Conservation (phyloP, 2,329 filamentous ascomycete genomes). For the Epichloe amarillans region DNA sequence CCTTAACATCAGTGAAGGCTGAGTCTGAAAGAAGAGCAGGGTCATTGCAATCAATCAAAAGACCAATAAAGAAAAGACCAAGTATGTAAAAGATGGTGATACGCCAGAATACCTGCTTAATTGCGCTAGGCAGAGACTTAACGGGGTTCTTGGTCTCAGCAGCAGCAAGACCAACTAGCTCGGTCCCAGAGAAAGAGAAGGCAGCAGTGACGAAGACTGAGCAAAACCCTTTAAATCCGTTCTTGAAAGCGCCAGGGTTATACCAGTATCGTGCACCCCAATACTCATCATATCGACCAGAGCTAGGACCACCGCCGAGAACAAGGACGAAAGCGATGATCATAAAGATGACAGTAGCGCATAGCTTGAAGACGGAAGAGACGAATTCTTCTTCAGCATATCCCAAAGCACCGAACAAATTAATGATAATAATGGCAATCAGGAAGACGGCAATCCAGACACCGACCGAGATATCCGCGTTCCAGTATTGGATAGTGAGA, state of each 20-base stretch:
- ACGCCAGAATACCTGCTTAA: conserved; percentile 63
- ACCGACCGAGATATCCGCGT: conserved; percentile 26
- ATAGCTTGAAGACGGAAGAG: conserved; percentile 38
- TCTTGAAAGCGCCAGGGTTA: conserved; percentile 45
- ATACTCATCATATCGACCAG: conserved; percentile 30
- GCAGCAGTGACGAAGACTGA: conserved; percentile 60
- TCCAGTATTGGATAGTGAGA: conserved; percentile 39
- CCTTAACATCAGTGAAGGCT: conserved; percentile 26
- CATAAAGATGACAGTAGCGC: conserved; percentile 43
- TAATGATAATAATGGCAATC: conserved; percentile 30
- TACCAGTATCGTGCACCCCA: conserved; percentile 37
- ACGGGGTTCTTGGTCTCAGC: conserved; percentile 53
- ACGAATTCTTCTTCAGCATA: conserved; percentile 41
- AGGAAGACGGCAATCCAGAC: conserved; percentile 41
- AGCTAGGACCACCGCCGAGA: conserved; percentile 43
- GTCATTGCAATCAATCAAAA: conserved; percentile 34
- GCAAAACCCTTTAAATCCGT: conserved; percentile 65
- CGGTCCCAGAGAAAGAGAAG: conserved; percentile 60
- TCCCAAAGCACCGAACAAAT: conserved; percentile 36
- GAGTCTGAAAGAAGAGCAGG: conserved; percentile 29
- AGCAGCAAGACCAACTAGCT: conserved; percentile 36
- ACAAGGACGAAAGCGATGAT: conserved; percentile 47
- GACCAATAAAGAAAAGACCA: conserved; percentile 37
- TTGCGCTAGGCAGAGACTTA: conserved; percentile 63
- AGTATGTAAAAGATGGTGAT: conserved; percentile 43